Evolutionary conservation across 2,329 filamentous ascomycete species (phyloP).

Genomic region (Reticulascus tulasneorum): DNA sequence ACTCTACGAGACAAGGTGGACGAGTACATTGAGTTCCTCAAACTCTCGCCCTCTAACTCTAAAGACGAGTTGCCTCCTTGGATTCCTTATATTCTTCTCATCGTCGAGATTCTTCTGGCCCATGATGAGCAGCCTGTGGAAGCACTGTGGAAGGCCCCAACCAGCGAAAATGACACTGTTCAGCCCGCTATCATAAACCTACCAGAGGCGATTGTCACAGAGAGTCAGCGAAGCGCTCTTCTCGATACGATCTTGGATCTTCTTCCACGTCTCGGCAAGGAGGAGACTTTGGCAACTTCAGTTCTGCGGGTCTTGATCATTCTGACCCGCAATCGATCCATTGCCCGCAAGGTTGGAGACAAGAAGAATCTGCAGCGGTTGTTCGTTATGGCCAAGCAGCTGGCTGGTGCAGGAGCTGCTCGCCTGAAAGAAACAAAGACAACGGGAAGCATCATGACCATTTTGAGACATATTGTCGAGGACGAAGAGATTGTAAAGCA

Average conservation of each 20-base stretch:
- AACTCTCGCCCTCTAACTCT: conserved; percentile 61
- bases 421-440: conserved; percentile 58
- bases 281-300: conserved; percentile 78
- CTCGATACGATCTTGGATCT: conserved; percentile 78
- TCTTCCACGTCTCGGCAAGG: conserved; percentile 81
- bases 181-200: conserved; percentile 53
- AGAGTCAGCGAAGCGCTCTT: conserved; percentile 64
- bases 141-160: conserved; percentile 64
- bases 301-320: conserved; percentile 81
- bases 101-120: conserved; percentile 85
- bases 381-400: conserved; percentile 93
- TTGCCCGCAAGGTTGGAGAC: conserved; percentile 75
- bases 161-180: conserved; percentile 43
- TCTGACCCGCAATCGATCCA: conserved; percentile 71
- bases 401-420: conserved; percentile 73
- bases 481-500: conserved; percentile 88
- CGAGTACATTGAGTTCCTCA: conserved; percentile 75
- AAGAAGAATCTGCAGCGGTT: conserved; percentile 85
- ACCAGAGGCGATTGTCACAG: conserved; percentile 56
- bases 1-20: conserved; percentile 73
- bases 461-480: conserved; percentile 89
- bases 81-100: conserved; percentile 85
- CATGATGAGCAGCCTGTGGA: conserved; percentile 80
- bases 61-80: conserved; percentile 82
- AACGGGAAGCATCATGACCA: conserved; percentile 68